Percentiles rank a stretch among this genome's conserved stretches.
Conservation (phyloP, 345 rosid species). For the Melaleuca quinquenervia region DNA sequence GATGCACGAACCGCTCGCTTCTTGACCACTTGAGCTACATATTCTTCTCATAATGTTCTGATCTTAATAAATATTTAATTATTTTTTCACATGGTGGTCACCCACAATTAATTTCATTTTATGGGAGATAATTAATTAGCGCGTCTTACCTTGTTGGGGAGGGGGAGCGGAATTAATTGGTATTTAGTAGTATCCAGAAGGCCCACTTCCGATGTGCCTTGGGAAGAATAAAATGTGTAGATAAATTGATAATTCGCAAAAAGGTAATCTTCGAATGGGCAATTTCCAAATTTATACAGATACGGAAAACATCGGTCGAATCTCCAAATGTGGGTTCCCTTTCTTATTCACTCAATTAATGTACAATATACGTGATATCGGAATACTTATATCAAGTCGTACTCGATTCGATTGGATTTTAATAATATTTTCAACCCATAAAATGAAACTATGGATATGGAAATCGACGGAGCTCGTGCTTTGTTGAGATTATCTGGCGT, state of each 20-base stretch:
- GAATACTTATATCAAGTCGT: neutral
- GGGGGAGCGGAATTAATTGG: neutral
- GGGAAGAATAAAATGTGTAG: neutral
- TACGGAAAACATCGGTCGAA: neutral
- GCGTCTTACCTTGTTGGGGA: neutral
- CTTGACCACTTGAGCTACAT: too few species aligned
- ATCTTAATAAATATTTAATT: too few species aligned
- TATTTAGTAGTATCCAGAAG: neutral
- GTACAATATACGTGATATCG: fast-evolving
- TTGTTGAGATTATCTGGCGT: neutral
- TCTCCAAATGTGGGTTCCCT: neutral
- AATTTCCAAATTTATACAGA: neutral
- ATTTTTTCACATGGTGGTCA: too few species aligned
- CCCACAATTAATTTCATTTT: neutral
- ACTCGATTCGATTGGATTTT: neutral
- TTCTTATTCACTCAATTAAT: neutral
- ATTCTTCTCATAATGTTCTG: too few species aligned
- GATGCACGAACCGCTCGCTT: too few species aligned
- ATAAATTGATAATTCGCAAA: neutral
- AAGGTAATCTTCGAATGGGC: neutral
- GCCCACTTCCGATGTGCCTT: neutral
- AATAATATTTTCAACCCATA: neutral
- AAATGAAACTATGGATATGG: fast-evolving
- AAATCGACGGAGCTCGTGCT: neutral
- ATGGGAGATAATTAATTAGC: neutral